Evolutionary conservation across 2,329 filamentous ascomycete genomes (phyloP), one percentile per base, ranked within the genome.

Genomic region (Aureobasidium uvarum): DNA sequence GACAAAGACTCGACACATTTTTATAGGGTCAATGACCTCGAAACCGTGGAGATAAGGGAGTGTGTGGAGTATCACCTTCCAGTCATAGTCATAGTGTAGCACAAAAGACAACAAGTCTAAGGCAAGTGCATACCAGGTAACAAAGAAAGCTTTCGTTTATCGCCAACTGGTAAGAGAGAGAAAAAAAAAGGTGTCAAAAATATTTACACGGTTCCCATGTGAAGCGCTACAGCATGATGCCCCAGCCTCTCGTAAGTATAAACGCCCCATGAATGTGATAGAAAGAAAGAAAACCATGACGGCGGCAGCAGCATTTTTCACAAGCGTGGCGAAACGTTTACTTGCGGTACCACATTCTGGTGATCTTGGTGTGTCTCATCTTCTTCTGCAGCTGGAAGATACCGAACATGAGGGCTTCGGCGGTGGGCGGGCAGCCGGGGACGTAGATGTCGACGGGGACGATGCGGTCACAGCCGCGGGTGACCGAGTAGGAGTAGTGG

Each of bases 371-470:
- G 71, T 79, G 75, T 70, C 89, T 81, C 83, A 91, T 90, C 83
- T 91, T 91, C 76, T 86, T 87, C 79, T 92, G 89, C 66, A 92
- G 77, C 77, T 90, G 87, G 78, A 92, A 89, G 73, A 92, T 88
- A 7, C 87, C 81, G 68, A 82, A 82, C 75, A 84, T 78, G 68
- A 84, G 74, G 20, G 81, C 82, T 71, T 84, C 82, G 31, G 78
- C 75, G 5, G 81, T 83, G 0, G 82, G 82, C 33, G 82, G 82
- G 71, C 89, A 92, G 1, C 89, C 89, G 28, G 89, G 89, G 3
- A 92, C 89, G 75, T 92, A 93, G 51, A 92, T 85, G 76, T 93
- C 90, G 65, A 92, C 90, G 5, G 90, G 90, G 33, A 92, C 86
- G 74, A 93, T 86, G 63, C 90, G 80, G 77, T 92, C 90, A 72